Evolutionary conservation across 1,139 yeast genomes (phyloP).

Genomic region (Kurtzmaniella quercitrusa): DNA sequence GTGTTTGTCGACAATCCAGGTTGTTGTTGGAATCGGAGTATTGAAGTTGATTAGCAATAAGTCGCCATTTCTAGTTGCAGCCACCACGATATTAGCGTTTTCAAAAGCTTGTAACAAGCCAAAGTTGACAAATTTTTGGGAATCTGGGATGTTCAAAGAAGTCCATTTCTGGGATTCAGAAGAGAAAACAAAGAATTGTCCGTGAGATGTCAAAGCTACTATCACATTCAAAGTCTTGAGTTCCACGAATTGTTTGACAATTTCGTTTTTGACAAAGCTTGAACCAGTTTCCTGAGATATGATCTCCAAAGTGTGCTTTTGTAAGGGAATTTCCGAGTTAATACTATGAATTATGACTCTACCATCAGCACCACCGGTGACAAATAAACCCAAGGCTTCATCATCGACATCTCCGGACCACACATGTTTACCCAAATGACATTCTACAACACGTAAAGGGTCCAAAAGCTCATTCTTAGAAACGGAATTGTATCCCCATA

Average conservation of each 20-base stretch:
- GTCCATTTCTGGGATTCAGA: slow-evolving; percentile 17
- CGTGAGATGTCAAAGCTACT: slow-evolving; percentile 60
- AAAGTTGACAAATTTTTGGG: slow-evolving; percentile 36
- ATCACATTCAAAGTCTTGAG: slow-evolving; percentile 32
- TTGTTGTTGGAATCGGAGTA: slow-evolving; percentile 1
- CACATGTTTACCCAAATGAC: slow-evolving; percentile 80
- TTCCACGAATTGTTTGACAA: slow-evolving; percentile 58
- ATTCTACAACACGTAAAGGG: slow-evolving; percentile 23
- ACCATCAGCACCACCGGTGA: slow-evolving; percentile 91
- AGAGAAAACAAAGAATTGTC: slow-evolving; percentile 41
- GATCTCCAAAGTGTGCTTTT: slow-evolving; percentile 24
- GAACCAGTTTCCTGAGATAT: slow-evolving; percentile 25
- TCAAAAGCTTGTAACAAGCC: slow-evolving; percentile 49
- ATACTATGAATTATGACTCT: slow-evolving; percentile 62
- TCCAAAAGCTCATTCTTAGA: slow-evolving; percentile 24
- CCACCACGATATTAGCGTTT: slow-evolving; percentile 33
- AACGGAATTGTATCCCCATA: slow-evolving; percentile 51
- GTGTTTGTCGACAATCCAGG: slow-evolving; percentile 20
- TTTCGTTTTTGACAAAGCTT: slow-evolving; percentile 43
- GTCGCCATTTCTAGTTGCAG: slow-evolving; percentile 54
- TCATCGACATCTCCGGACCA: slow-evolving; percentile 76
- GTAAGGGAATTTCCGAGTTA: slow-evolving; percentile 6
- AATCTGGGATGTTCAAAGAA: slow-evolving; percentile 26
- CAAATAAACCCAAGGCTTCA: slow-evolving; percentile 39
- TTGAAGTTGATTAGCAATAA: slow-evolving; percentile 42